Conservation (phyloP, 495 filamentous ascomycete species). For the Xylaria scruposa region DNA sequence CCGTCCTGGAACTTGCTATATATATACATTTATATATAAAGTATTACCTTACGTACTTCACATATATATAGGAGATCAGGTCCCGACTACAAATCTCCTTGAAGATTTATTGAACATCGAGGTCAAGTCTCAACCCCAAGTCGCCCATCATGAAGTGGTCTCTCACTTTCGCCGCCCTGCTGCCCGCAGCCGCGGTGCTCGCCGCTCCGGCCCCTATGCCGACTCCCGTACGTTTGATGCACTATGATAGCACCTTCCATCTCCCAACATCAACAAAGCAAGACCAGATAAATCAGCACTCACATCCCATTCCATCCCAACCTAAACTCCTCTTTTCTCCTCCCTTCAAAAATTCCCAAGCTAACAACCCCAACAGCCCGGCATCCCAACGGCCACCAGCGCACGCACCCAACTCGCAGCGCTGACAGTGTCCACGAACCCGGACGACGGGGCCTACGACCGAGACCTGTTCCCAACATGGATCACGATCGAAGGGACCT, state of each 20-base stretch:
- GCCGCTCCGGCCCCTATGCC: conserved; percentile 41
- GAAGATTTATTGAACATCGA: background rate
- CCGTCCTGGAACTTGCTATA: background rate
- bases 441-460: conserved; percentile 60
- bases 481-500: conserved; percentile 66
- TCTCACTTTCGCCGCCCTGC: conserved; percentile 25
- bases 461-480: conserved; percentile 73
- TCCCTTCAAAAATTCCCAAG: background rate
- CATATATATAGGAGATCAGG: background rate
- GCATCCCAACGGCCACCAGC: conserved; percentile 61
- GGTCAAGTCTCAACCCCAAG: background rate
- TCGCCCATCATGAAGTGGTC: conserved; percentile 36
- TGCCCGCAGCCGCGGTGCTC: conserved; percentile 35
- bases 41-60: background rate
- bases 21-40: background rate
- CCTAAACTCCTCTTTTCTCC: conserved; percentile 8
- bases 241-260: background rate
- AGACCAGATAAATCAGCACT: conserved; percentile 33
- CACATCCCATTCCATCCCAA: no score
- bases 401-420: conserved; percentile 62
- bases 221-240: conserved; percentile 24
- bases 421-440: conserved; percentile 61
- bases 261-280: conserved; percentile 21
- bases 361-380: conserved; percentile 48
- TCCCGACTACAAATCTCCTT: background rate